These are phyloP conservation scores for Salicornia ramosissima DNA, from an alignment of 148 eudicot species.

Conservation along the genomic window DNA sequence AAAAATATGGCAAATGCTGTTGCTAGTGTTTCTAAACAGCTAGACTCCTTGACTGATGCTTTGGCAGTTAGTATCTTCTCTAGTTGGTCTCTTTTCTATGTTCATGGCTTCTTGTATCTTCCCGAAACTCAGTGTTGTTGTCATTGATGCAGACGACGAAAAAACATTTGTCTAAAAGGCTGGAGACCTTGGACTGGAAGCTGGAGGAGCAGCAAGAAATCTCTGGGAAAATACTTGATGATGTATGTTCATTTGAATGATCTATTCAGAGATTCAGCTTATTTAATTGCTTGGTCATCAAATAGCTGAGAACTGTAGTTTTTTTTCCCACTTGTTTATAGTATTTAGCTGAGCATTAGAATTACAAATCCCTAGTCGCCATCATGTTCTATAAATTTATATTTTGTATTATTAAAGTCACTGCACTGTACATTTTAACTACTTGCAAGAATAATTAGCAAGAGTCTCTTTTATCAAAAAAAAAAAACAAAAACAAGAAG, in stretches of 20 bases:
- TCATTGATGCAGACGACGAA: slow-evolving; percentile 54
- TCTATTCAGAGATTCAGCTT: neutral
- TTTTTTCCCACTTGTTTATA: neutral
- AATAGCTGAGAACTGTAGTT: neutral
- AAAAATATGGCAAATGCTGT: slow-evolving; percentile 97
- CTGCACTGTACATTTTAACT: neutral
- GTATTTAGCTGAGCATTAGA: neutral
- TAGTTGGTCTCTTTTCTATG: neutral
- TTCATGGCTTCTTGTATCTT: slow-evolving; percentile 3
- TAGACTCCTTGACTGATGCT: slow-evolving; percentile 78
- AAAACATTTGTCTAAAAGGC: slow-evolving; percentile 62
- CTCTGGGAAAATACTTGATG: slow-evolving; percentile 56
- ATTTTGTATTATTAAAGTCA: neutral
- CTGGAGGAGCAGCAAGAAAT: slow-evolving; percentile 83
- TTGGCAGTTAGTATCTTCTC: slow-evolving; percentile 51
- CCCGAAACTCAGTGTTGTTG: neutral
- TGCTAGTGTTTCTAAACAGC: slow-evolving; percentile 74
- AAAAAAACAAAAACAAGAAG: neutral
- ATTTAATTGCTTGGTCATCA: slow-evolving; percentile 2
- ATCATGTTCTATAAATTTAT: neutral
- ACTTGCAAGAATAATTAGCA: too few relatives aligned
- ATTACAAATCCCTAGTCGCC: neutral
- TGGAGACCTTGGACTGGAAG: slow-evolving; percentile 91
- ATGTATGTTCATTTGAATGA: slow-evolving; percentile 30
- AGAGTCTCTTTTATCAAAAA: too few relatives aligned